Evolutionary conservation across 2,329 filamentous ascomycete genomes (phyloP), one percentile per base, ranked within the genome.

Genomic region (Raffaelea arxii): DNA sequence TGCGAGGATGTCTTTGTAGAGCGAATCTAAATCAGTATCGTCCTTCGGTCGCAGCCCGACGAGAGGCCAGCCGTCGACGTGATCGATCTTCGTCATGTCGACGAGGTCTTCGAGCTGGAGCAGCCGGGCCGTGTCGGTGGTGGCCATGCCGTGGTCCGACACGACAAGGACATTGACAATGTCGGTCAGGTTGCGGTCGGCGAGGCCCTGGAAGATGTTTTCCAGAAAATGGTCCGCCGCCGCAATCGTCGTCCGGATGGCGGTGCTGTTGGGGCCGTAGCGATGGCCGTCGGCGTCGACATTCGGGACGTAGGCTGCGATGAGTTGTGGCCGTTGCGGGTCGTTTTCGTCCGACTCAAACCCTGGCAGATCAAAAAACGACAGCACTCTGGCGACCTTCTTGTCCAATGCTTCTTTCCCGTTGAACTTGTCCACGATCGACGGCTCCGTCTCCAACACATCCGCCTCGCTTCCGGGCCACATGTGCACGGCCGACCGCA

Each of bases 81-180:
- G 88, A 49, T 84, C 83, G 39, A 97, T 81, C 55, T 88, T 75
- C 42, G 67, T 69, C 32, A 32, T 73, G 60, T 96, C 87, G 41
- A 97, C 72, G 4, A 97, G 66, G 58, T 96, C 88, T 53, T 98
- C 92, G 3, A 97, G 71, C 64, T 97, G 92, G 23, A 97, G 75
- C 40, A 97, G 70, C 11, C 92, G 78, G 18, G 80, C 73, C 0
- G 77, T 78, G 49, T 90, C 86, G 0, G 92, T 97, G 0, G 89
- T 94, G 1, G 92, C 92, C 92, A 98, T 98, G 43, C 92, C 92
- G 61, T 98, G 92, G 61, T 98, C 92, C 1, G 89, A 96, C 3
- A 98, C 91, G n/a, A 98, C 75, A 27, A 98, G 81, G 7, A 98
- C 76, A 54, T 98, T 98, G 59, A 97, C 87, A 50, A 98, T 85